These are phyloP conservation scores for Punica granatum DNA, from an alignment of 345 rosid species.

Conservation along the genomic window DNA sequence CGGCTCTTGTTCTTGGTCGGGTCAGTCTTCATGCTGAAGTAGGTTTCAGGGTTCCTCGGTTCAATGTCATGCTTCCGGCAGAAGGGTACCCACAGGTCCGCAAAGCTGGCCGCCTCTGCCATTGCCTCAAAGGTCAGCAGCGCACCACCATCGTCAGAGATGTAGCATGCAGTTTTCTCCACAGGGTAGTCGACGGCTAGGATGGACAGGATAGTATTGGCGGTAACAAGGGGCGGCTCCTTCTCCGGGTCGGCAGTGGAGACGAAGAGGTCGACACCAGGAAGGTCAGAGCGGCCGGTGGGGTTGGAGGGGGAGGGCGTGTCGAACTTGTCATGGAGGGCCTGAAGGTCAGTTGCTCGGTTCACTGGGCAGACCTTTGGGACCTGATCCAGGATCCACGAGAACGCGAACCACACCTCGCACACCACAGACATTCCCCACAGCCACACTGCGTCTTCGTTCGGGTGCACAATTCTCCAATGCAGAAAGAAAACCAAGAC, in stretches of 20 bases:
- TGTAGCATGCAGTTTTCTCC: constrained; percentile 71
- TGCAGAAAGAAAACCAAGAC: constrained; percentile 68
- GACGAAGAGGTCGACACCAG: constrained; percentile 78
- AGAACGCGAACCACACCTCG: constrained; percentile 88
- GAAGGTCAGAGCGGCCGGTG: constrained; percentile 85
- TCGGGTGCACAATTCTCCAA: constrained; percentile 75
- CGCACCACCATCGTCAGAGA: constrained; percentile 96
- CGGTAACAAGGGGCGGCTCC: constrained; percentile 83
- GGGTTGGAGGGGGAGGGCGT: constrained; percentile 87
- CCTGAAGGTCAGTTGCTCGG: constrained; percentile 78
- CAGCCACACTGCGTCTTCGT: constrained; percentile 77
- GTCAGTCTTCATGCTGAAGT: constrained; percentile 70
- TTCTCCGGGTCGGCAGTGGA: constrained; percentile 96
- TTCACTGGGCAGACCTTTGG: constrained; percentile 79
- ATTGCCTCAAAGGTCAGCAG: constrained; percentile 89
- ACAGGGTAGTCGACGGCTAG: constrained; percentile 86
- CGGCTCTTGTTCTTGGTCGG: constrained; percentile 89
- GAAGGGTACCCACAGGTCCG: constrained; percentile 92
- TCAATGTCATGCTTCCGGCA: constrained; percentile 83
- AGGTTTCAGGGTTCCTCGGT: constrained; percentile 81
- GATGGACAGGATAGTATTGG: constrained; percentile 86
- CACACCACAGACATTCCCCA: constrained; percentile 82
- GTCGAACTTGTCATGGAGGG: constrained; percentile 80
- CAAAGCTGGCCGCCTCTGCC: constrained; percentile 98
- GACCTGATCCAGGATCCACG: constrained; percentile 89